Conservation (phyloP, 78 protist genomes). For the Isochrysis galbana region DNA sequence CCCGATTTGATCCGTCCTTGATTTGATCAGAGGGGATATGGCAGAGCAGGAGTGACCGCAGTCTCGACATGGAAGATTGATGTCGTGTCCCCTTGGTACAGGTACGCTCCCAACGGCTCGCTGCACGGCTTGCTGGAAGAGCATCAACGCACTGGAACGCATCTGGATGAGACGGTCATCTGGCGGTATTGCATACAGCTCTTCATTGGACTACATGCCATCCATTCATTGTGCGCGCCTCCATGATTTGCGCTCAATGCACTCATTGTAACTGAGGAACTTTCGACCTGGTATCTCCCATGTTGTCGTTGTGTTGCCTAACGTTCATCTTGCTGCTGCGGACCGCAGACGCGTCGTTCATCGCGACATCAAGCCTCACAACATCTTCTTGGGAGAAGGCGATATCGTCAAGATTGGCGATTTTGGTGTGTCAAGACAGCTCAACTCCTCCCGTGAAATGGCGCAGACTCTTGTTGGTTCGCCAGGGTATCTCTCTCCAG, state of each 20-base stretch:
- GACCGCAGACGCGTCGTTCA: conserved; percentile 10
- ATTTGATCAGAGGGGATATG: too few relatives aligned
- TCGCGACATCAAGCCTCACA: conserved; percentile 47
- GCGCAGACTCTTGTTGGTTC: conserved; percentile 42
- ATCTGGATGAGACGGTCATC: background rate
- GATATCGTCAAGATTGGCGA: conserved; percentile 5
- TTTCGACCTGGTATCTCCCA: too few relatives aligned
- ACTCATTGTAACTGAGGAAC: too few relatives aligned
- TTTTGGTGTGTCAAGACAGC: conserved; percentile 17
- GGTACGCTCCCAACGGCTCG: conserved; percentile 36
- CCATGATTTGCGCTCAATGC: too few relatives aligned
- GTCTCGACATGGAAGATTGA: too few relatives aligned
- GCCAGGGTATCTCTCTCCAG: conserved; percentile 77
- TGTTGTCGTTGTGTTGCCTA: too few relatives aligned
- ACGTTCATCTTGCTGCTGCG: too few relatives aligned
- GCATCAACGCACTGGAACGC: background rate
- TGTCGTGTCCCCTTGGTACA: too few relatives aligned
- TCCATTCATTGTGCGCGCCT: background rate
- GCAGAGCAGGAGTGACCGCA: too few relatives aligned
- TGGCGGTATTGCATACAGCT: background rate
- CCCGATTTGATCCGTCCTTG: too few relatives aligned
- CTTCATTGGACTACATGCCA: background rate
- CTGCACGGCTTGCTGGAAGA: background rate
- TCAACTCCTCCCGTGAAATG: background rate
- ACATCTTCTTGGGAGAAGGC: conserved; percentile 21